These are phyloP conservation scores for Cladosporium phlei DNA, from an alignment of 2,329 filamentous ascomycete species.

Conservation along the genomic window DNA sequence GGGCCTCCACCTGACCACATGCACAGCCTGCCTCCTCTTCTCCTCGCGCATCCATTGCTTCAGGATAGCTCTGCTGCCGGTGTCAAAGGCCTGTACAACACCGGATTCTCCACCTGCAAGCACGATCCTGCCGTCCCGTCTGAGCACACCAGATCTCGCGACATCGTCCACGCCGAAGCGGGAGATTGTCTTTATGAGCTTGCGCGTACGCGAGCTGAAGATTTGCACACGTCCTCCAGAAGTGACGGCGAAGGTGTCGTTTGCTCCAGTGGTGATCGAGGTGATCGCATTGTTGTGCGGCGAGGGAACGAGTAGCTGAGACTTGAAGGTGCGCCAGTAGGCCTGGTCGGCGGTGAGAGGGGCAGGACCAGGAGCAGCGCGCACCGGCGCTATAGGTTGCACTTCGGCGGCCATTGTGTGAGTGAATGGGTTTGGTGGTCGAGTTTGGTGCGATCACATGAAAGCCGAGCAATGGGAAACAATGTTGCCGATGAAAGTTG, in stretches of 20 bases:
- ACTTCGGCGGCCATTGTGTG: slow-evolving; percentile 76
- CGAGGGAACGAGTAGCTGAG: slow-evolving; percentile 82
- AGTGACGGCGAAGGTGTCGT: slow-evolving; percentile 84
- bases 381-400: slow-evolving; percentile 71
- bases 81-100: slow-evolving; percentile 91
- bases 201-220: slow-evolving; percentile 85
- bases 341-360: slow-evolving; percentile 85
- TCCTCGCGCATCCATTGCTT: slow-evolving; percentile 72
- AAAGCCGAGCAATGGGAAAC: neutral
- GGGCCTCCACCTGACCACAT: slow-evolving; percentile 87
- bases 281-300: slow-evolving; percentile 86
- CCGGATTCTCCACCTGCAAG: slow-evolving; percentile 90
- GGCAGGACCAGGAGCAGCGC: slow-evolving; percentile 75
- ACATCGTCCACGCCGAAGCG: slow-evolving; percentile 76
- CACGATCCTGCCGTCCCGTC: slow-evolving; percentile 81
- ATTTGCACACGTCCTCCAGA: slow-evolving; percentile 89
- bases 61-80: slow-evolving; percentile 81
- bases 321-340: slow-evolving; percentile 95
- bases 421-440: neutral
- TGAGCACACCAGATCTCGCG: slow-evolving; percentile 82
- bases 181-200: slow-evolving; percentile 88
- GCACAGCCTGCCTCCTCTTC: slow-evolving; percentile 80
- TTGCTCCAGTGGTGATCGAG: slow-evolving; percentile 58
- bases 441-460: slow-evolving; percentile 1
- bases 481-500: too few species aligned